Evolutionary conservation across 257 asterid genomes (phyloP).

Genomic region (Galeopsis tetrahit): DNA sequence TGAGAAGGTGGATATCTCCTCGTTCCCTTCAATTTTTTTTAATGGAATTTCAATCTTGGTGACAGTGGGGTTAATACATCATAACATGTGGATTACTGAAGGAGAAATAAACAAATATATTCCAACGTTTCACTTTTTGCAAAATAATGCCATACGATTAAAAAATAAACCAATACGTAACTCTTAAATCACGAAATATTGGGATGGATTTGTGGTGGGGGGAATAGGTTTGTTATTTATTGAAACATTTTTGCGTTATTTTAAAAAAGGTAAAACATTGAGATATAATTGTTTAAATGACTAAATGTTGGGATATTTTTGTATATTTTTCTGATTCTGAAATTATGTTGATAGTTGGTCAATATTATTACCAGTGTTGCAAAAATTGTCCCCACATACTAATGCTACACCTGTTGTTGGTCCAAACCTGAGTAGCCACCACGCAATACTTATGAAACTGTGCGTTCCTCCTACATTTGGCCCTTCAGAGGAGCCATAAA

Average conservation of each 20-base stretch:
- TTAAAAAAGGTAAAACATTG: background rate
- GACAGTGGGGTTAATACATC: constrained; percentile 21
- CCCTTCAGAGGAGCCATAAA: constrained; percentile 15
- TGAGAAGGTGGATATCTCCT: constrained; percentile 24
- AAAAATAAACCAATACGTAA: background rate
- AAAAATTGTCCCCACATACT: constrained; percentile 8
- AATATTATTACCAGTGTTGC: constrained; percentile 14
- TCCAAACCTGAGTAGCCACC: constrained; percentile 16
- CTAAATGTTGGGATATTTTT: background rate
- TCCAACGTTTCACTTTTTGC: background rate
- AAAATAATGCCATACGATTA: background rate
- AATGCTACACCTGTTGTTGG: constrained; percentile 22
- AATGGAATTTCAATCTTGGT: constrained; percentile 24
- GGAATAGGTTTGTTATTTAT: background rate
- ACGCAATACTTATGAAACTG: background rate
- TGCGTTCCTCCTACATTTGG: background rate
- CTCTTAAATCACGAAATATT: background rate
- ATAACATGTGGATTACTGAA: constrained; percentile 2
- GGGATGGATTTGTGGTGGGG: background rate
- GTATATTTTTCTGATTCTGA: background rate
- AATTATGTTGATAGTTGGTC: constrained; percentile 22
- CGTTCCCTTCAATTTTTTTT: constrained; percentile 13
- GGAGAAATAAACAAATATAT: background rate
- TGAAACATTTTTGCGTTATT: background rate
- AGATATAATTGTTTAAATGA: background rate